Conservation (phyloP, 2,329 filamentous ascomycete genomes). For the Trichoderma simmonsii region DNA sequence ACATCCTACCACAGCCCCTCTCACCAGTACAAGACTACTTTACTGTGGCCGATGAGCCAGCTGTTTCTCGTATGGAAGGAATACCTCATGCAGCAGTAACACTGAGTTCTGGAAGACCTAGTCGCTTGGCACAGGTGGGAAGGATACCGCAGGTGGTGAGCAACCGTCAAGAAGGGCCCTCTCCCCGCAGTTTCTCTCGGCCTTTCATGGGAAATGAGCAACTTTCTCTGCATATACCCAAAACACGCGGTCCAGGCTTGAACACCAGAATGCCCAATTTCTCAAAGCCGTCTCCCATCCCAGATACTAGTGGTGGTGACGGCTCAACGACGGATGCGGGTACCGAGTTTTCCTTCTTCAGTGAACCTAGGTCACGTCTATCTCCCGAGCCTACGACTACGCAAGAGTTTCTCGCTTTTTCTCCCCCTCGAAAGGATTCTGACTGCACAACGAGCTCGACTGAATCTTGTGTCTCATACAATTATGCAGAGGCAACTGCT, state of each 20-base stretch:
- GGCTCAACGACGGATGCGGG: slow-evolving; percentile 34
- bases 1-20: background rate
- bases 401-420: slow-evolving; percentile 71
- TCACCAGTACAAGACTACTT: background rate
- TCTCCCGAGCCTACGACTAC: slow-evolving; percentile 33
- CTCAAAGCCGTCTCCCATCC: slow-evolving; percentile 35
- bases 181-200: slow-evolving; percentile 79
- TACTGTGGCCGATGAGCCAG: background rate
- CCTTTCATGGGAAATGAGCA: slow-evolving; percentile 64
- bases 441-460: slow-evolving; percentile 58
- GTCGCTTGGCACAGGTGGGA: slow-evolving; percentile 74
- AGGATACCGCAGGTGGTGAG: slow-evolving; percentile 81
- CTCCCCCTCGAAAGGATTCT: slow-evolving; percentile 68
- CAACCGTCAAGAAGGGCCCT: slow-evolving; percentile 61
- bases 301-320: slow-evolving; percentile 37
- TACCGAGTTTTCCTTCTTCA: slow-evolving; percentile 31
- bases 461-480: slow-evolving; percentile 58
- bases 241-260: slow-evolving; percentile 33
- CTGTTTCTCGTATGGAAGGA: background rate
- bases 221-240: slow-evolving; percentile 29
- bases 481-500: slow-evolving; percentile 62
- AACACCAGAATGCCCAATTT: slow-evolving; percentile 50
- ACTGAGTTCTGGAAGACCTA: slow-evolving; percentile 34
- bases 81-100: background rate
- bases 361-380: slow-evolving; percentile 30